A percentile compares a stretch with the other conserved stretches of the same genome.
Conservation (phyloP, 1,284 basidiomycete species). For the Kalmanozyma brasiliensis region DNA sequence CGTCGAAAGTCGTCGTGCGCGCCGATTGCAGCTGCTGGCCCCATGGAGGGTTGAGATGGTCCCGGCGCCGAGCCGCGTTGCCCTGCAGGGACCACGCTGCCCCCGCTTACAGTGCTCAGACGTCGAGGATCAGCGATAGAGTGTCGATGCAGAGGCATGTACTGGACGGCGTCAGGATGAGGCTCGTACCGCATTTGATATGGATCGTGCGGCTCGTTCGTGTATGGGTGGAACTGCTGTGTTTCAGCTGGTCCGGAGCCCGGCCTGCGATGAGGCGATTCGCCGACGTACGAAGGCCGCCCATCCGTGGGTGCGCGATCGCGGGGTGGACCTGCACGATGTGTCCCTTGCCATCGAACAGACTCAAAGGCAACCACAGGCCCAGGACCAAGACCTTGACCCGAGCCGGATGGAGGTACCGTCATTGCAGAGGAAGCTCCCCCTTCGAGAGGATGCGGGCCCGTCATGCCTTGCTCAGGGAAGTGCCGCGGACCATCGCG, state of each 20-base stretch:
- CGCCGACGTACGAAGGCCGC: conserved; percentile 18
- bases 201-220: conserved; percentile 10
- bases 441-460: conserved; percentile 16
- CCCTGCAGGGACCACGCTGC: conserved; percentile 5
- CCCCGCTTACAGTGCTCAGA: conserved; percentile 14
- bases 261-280: conserved; percentile 14
- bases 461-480: conserved; percentile 7
- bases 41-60: conserved; percentile 1
- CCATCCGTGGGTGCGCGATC: conserved; percentile 14
- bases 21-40: conserved; percentile 3
- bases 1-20: conserved; percentile 36
- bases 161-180: conserved; percentile 2
- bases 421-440: conserved; percentile 7
- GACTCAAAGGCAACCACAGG: conserved; percentile 11
- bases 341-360: conserved; percentile 22
- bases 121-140: conserved; percentile 19
- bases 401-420: conserved; percentile 4
- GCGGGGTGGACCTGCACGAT: conserved; percentile 3
- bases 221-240: conserved; percentile 5
- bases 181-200: conserved; percentile 17
- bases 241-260: conserved; percentile 25
- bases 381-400: not conserved
- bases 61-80: conserved; percentile 1
- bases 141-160: conserved; percentile 5
- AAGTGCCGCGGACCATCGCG: conserved; percentile 18